Base-by-base conservation (phyloP, 177 flowering plant genomes). In the Telopea speciosissima region DNA sequence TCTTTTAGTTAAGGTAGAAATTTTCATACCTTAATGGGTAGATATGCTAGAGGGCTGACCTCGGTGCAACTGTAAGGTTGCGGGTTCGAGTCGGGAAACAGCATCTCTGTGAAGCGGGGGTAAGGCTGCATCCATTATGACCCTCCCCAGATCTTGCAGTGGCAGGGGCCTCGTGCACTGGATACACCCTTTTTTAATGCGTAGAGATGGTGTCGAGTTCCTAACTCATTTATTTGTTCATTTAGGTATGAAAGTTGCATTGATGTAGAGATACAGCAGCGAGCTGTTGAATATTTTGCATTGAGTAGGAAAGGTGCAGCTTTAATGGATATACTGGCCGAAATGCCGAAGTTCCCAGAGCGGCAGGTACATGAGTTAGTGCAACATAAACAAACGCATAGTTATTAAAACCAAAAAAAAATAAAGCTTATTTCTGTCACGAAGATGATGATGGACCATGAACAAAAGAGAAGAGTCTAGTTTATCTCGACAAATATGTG, bases 301-400 rank as follows among this genome's bases (percentile, higher is more conserved):
- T 79, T 96, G 79, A 90, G 97, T 81, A 81, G 75, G 79, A 96
- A 89, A 82, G 99, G 99, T 79, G 90, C 86, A 70, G 92, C 90
- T 74, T 76, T 91, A 61, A 78, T 82, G 83, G 99, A 93, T 80
- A 87, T 96, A 75, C 79, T 96, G 79, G 96, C 99, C 72, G 99
- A 93, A 83, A 96, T 96, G 99, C 99, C 99, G 21, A 96, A 96
- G 81, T 96, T 96, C 75, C 98, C 99, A 68, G 98, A 93, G 82
- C 90, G 99, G 42, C 89, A 93, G 94, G 99, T 93, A 71, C 44
- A 63, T 75, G 5, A 19, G 19, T 58, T n/a, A 5, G 7, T 65
- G 24, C 67, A 60, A 25, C 42, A n/a, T 26, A 8, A 16, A 36
- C 11, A 19, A 36, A 36, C 0, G 40, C 40, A 36, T 5, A 31